Evolutionary conservation across 495 filamentous ascomycete genomes (phyloP).

Genomic region (Hypoxylon perforatum): DNA sequence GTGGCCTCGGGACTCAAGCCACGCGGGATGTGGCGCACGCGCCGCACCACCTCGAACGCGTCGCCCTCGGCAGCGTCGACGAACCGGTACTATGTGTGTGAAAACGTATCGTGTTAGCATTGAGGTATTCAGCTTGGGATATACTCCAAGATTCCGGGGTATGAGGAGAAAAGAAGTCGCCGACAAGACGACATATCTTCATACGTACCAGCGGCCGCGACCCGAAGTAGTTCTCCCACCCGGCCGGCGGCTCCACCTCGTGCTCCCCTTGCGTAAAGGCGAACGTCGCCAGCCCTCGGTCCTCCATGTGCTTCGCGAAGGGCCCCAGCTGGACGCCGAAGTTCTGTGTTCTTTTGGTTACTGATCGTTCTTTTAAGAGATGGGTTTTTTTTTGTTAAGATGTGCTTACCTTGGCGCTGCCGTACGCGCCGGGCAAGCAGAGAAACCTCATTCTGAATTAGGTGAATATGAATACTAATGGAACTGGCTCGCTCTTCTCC

Average conservation of each 20-base stretch:
- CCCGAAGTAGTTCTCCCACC: constrained; percentile 65
- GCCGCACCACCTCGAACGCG: constrained; percentile 58
- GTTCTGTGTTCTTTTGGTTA: constrained; percentile 50
- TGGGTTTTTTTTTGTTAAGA: no score
- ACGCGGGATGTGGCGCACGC: constrained; percentile 61
- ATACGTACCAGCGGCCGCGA: constrained; percentile 61
- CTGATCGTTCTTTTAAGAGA: neutral
- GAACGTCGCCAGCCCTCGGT: constrained; percentile 57
- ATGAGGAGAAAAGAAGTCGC: no score
- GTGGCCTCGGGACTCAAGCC: constrained; percentile 61
- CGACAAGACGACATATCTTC: no score
- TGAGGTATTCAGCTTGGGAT: no score
- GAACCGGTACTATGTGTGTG: constrained; percentile 65
- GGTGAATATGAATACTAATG: neutral
- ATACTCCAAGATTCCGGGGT: no score
- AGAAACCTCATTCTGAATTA: constrained; percentile 45
- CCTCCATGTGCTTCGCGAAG: constrained; percentile 57
- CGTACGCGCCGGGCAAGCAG: constrained; percentile 53
- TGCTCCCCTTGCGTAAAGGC: constrained; percentile 60
- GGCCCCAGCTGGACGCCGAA: constrained; percentile 65
- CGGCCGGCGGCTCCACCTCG: constrained; percentile 56
- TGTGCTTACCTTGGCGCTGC: constrained; percentile 52
- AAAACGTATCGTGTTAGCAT: no score
- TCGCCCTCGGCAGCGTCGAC: constrained; percentile 57
- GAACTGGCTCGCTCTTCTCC: neutral